Conservation (phyloP, 225 moss, liverwort and hornwort genomes). For the Thuidium tamariscinum region DNA sequence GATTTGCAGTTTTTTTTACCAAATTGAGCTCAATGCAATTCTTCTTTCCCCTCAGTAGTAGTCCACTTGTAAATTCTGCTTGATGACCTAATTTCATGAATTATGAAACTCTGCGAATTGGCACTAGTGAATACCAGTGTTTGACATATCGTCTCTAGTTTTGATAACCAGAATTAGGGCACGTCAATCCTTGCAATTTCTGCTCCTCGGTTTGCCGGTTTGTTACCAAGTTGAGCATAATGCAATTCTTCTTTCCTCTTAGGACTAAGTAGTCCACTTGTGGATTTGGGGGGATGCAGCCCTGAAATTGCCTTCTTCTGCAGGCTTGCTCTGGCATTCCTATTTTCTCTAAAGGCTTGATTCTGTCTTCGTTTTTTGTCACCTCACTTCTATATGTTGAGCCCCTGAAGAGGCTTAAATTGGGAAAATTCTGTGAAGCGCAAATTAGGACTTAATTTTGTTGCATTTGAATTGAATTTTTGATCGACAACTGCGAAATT, state of each 20-base stretch:
- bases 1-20: background rate
- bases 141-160: background rate
- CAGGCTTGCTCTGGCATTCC: background rate
- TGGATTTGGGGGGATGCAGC: background rate
- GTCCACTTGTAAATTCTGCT: background rate
- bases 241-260: background rate
- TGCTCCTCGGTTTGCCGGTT: background rate
- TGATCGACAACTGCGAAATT: background rate
- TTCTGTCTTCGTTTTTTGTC: background rate
- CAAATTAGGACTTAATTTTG: background rate
- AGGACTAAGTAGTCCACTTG: background rate
- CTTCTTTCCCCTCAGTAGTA: background rate
- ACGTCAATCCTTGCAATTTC: background rate
- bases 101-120: background rate
- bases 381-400: background rate
- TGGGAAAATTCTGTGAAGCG: background rate
- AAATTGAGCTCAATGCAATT: background rate
- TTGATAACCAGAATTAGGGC: background rate
- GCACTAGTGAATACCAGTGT: background rate
- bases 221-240: background rate
- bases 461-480: background rate
- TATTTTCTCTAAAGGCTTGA: background rate
- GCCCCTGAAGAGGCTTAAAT: background rate
- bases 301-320: background rate
- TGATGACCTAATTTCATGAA: background rate